Percentiles rank a stretch among this genome's conserved stretches.
These are phyloP conservation scores for Geotrichum phurueaensis DNA, from an alignment of 1,139 yeast genomes.

Conservation along the genomic window DNA sequence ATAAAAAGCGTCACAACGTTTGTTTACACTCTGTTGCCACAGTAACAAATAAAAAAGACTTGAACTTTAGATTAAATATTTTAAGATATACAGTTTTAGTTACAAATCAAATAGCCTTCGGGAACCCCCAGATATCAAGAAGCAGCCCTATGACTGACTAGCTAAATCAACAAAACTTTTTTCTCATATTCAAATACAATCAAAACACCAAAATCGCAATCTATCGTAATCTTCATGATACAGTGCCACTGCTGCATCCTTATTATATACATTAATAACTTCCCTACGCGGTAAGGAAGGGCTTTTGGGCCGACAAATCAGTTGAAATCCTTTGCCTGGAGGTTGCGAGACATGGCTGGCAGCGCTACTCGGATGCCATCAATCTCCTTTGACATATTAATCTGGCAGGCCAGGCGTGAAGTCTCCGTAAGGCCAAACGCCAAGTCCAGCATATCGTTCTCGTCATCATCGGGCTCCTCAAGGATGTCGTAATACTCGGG, in stretches of 20 bases:
- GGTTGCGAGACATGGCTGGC: constrained; percentile 95
- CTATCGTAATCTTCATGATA: not conserved
- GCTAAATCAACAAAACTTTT: not conserved
- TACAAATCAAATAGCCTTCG: not conserved
- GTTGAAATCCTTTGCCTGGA: constrained; percentile 70
- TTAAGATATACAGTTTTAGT: not conserved
- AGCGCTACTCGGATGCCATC: constrained; percentile 92
- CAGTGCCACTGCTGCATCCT: not conserved
- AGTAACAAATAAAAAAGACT: not conserved
- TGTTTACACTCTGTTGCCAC: constrained; percentile 1
- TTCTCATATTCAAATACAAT: not conserved
- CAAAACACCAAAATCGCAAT: not conserved
- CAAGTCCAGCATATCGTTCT: constrained; percentile 94
- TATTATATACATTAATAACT: not conserved
- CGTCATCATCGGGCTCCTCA: constrained; percentile 96
- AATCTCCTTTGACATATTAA: constrained; percentile 77
- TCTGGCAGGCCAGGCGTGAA: constrained; percentile 91
- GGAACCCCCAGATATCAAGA: not conserved
- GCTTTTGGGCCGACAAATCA: constrained; percentile 23
- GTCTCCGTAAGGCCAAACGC: constrained; percentile 92
- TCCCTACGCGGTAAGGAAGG: not conserved
- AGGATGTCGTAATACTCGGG: constrained; percentile 86
- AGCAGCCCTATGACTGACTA: too few relatives aligned
- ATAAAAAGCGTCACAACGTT: not conserved
- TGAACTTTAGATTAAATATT: not conserved